Percentiles rank a stretch among this genome's conserved stretches.
Conservation (phyloP, 2,329 filamentous ascomycete species). For the Ophiocordyceps sinensis region DNA sequence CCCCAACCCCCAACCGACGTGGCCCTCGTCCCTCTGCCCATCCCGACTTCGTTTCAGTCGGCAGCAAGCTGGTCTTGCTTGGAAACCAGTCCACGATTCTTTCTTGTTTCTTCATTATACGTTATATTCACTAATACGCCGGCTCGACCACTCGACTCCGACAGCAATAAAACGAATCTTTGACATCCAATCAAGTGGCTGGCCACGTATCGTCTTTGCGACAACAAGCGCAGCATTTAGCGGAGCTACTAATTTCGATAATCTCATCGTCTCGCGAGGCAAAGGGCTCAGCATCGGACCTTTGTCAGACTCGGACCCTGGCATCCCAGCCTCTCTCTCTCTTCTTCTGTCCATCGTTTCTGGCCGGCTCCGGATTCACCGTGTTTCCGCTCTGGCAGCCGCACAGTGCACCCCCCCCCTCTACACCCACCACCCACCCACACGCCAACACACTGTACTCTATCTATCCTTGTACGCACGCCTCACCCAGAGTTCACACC, state of each 20-base stretch:
- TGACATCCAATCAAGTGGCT: not conserved
- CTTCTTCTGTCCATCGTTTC: constrained; percentile 6
- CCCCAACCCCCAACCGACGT: not conserved
- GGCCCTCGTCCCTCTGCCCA: constrained; percentile 9
- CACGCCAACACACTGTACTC: constrained; percentile 1
- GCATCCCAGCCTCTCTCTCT: constrained; percentile 7
- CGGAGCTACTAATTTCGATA: not conserved
- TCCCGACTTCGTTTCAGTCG: constrained; percentile 20
- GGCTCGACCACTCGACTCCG: not conserved
- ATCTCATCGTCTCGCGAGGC: not conserved
- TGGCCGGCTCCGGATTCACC: constrained; percentile 10
- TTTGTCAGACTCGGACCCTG: constrained; percentile 4
- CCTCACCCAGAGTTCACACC: not conserved
- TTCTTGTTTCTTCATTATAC: not conserved
- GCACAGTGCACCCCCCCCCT: not conserved
- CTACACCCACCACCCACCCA: not conserved
- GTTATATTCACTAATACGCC: not conserved
- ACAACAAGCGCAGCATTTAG: not conserved
- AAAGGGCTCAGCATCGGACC: not conserved
- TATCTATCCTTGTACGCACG: constrained; percentile 1
- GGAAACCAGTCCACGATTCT: constrained; percentile 34
- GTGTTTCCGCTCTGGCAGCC: not conserved
- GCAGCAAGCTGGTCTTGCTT: constrained; percentile 48
- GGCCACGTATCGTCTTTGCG: not conserved
- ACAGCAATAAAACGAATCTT: not conserved